Percentiles rank a stretch among this genome's conserved stretches.
These are phyloP conservation scores for Thelonectria olida DNA, from an alignment of 2,329 filamentous ascomycete species.

Conservation along the genomic window DNA sequence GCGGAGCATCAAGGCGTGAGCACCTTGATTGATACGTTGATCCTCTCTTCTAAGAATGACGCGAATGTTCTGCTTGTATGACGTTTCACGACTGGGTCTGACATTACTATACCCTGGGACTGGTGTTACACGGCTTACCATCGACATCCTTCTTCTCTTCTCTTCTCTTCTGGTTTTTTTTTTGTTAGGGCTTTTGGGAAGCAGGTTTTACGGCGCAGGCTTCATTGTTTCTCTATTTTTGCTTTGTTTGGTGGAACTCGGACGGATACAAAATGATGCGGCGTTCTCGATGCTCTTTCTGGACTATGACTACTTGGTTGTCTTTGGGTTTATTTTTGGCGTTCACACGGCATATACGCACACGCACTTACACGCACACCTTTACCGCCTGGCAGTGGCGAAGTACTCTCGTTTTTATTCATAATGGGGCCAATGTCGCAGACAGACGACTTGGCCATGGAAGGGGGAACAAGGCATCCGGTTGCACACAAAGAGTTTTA, in stretches of 20 bases:
- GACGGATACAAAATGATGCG: conserved; percentile 32
- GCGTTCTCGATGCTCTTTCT: conserved; percentile 33
- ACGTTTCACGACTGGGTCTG: conserved; percentile 37
- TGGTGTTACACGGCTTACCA: conserved; percentile 26
- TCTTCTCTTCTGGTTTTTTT: conserved; percentile 27
- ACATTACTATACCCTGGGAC: conserved; percentile 19
- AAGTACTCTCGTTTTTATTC: conserved; percentile 36
- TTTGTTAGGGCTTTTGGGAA: conserved; percentile 22
- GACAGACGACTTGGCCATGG: conserved; percentile 21
- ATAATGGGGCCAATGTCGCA: conserved; percentile 32
- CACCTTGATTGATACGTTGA: background rate
- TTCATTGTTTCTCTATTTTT: background rate
- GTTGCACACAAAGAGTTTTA: conserved; percentile 7
- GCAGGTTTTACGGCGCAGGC: conserved; percentile 3
- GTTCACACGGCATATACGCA: conserved; percentile 28
- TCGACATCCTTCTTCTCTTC: conserved; percentile 22
- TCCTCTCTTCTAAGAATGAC: background rate
- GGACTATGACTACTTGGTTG: conserved; percentile 21
- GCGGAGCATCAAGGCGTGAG: conserved; percentile 51
- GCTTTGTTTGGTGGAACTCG: conserved; percentile 19
- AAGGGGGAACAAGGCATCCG: conserved; percentile 6
- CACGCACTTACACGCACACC: conserved; percentile 22
- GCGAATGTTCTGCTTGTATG: conserved; percentile 25
- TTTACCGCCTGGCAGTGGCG: conserved; percentile 36
- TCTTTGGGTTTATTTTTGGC: conserved; percentile 24